These are phyloP conservation scores for Azolla pinnata DNA, from an alignment of 75 land plant genomes.

Conservation along the genomic window DNA sequence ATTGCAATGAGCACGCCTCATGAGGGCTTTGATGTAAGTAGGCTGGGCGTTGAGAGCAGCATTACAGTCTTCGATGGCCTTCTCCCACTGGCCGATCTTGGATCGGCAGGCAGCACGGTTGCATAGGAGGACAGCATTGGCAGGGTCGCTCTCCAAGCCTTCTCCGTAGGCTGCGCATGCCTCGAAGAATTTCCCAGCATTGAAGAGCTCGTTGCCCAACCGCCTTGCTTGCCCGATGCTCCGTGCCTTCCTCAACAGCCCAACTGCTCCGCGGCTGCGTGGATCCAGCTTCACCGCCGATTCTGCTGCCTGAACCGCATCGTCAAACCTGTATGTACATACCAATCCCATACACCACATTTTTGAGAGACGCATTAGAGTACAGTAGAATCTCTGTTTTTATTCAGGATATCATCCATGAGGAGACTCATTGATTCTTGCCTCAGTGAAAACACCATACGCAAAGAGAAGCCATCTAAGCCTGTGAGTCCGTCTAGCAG, in stretches of 20 bases:
- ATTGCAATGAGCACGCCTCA: slow-evolving; percentile 70
- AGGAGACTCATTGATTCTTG: too few species aligned
- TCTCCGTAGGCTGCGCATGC: slow-evolving; percentile 81
- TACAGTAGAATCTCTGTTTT: background rate
- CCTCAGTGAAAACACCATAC: too few species aligned
- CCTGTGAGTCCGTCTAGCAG: too few species aligned
- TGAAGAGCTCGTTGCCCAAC: slow-evolving; percentile 72
- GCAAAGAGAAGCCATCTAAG: too few species aligned
- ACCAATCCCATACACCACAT: background rate
- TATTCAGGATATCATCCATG: background rate
- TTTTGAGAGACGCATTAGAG: background rate
- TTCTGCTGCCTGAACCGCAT: slow-evolving; percentile 57
- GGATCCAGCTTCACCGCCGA: slow-evolving; percentile 51
- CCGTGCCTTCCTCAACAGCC: slow-evolving; percentile 42
- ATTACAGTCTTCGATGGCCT: slow-evolving; percentile 73
- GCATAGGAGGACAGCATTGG: slow-evolving; percentile 67
- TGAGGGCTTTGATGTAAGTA: slow-evolving; percentile 76
- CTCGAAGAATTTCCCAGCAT: slow-evolving; percentile 57
- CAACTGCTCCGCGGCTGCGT: slow-evolving; percentile 34
- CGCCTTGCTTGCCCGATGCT: slow-evolving; percentile 56
- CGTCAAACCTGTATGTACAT: slow-evolving; percentile 66
- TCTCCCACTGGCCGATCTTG: slow-evolving; percentile 74
- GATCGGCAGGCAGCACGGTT: slow-evolving; percentile 86
- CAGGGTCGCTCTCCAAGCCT: slow-evolving; percentile 64
- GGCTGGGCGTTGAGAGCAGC: slow-evolving; percentile 64